Evolutionary conservation across 2,329 filamentous ascomycete species (phyloP).

Genomic region (Aspergillus neoniger): DNA sequence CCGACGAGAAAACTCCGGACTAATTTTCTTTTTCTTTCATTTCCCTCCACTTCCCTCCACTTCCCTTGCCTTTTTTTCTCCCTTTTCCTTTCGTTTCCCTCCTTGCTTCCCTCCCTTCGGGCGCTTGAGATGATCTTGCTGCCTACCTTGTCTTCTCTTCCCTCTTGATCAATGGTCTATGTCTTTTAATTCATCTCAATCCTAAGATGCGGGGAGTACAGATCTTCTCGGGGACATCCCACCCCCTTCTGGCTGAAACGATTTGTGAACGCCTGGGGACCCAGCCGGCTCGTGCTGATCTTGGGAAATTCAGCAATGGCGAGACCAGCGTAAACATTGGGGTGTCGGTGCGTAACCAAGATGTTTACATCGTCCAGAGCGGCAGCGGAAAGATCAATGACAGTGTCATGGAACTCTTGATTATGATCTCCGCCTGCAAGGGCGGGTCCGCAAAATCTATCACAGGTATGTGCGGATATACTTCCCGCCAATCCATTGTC

Average conservation of each 20-base stretch:
- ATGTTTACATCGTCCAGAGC: conserved; percentile 98
- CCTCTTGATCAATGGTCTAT: conserved; percentile 18
- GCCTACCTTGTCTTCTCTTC: conserved; percentile 14
- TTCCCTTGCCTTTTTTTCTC: conserved; percentile 12
- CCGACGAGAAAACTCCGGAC: neutral
- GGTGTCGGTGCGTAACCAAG: conserved; percentile 83
- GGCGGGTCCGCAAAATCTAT: conserved; percentile 95
- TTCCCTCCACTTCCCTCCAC: neutral
- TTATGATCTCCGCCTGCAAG: conserved; percentile 99
- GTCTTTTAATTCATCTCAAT: conserved; percentile 14
- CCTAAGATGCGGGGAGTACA: conserved; percentile 64
- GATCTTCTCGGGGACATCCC: conserved; percentile 68
- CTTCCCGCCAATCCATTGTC: neutral
- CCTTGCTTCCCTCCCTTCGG: neutral
- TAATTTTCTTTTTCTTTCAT: conserved; percentile 15
- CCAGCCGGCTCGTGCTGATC: conserved; percentile 59
- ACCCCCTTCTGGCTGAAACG: conserved; percentile 63
- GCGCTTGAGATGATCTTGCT: conserved; percentile 16
- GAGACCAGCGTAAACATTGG: conserved; percentile 70
- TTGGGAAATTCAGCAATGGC: conserved; percentile 69
- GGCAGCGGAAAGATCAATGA: conserved; percentile 96
- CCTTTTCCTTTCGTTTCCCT: conserved; percentile 12
- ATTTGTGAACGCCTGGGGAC: conserved; percentile 68
- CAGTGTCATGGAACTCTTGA: conserved; percentile 97
- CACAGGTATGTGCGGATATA: conserved; percentile 66